Percentiles rank a stretch among this genome's conserved stretches.
These are phyloP conservation scores for Pichia membranifaciens DNA, from an alignment of 805 yeast species.

Conservation along the genomic window DNA sequence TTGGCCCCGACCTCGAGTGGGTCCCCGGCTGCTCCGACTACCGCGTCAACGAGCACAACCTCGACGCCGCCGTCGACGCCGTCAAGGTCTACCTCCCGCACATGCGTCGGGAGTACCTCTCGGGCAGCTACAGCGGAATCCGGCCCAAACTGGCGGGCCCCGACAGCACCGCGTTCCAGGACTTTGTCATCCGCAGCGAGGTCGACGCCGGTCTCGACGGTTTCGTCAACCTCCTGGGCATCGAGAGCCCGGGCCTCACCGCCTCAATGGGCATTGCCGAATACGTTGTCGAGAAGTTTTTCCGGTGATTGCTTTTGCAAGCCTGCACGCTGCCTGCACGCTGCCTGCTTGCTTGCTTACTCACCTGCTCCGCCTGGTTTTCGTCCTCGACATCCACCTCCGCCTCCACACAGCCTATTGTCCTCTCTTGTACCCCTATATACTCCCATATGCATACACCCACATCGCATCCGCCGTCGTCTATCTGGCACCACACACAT, in stretches of 20 bases:
- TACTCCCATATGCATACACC: no score
- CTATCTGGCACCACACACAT: no score
- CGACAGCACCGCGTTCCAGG: constrained; percentile 48
- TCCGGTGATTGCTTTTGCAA: not conserved
- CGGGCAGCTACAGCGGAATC: constrained; percentile 73
- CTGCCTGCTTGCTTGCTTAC: no score
- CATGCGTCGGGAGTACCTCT: constrained; percentile 45
- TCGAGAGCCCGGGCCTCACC: constrained; percentile 89
- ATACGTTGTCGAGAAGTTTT: constrained; percentile 40
- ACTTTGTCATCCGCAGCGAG: constrained; percentile 49
- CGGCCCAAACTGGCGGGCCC: constrained; percentile 65
- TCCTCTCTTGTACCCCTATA: no score
- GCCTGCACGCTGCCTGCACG: not conserved
- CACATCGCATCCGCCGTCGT: no score
- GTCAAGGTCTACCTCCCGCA: constrained; percentile 59
- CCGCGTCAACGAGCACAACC: constrained; percentile 41
- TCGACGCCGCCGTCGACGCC: constrained; percentile 51
- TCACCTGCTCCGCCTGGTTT: no score
- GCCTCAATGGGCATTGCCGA: constrained; percentile 78
- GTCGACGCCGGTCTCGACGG: constrained; percentile 40
- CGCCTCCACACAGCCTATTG: no score
- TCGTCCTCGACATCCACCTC: no score
- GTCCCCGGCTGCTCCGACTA: constrained; percentile 45
- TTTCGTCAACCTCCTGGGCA: constrained; percentile 72
- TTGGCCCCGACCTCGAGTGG: constrained; percentile 92